These are phyloP conservation scores for Monosporascus sp. DNA, from an alignment of 2,329 filamentous ascomycete species.

Conservation along the genomic window DNA sequence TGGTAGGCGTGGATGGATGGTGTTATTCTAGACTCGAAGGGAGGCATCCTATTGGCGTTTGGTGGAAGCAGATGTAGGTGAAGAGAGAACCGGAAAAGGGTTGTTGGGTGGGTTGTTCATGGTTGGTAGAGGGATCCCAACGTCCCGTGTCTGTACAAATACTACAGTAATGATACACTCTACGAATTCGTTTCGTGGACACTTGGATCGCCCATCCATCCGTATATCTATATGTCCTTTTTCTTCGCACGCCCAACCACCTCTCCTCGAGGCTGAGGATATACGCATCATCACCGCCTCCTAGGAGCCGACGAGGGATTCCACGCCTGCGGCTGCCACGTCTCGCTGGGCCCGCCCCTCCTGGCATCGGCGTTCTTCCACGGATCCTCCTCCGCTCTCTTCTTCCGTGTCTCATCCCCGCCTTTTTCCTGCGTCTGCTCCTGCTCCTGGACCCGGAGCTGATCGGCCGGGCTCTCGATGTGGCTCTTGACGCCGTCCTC, in stretches of 20 bases:
- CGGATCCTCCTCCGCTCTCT: constrained; percentile 36
- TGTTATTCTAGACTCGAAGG: neutral
- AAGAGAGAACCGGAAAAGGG: too few species aligned
- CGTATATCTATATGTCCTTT: too few species aligned
- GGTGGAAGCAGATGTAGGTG: too few species aligned
- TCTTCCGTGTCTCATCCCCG: constrained; percentile 2
- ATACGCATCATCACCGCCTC: constrained; percentile 24
- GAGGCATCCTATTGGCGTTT: neutral
- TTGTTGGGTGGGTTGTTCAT: too few species aligned
- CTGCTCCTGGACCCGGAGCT: constrained; percentile 1
- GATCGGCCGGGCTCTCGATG: constrained; percentile 3
- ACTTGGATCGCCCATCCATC: too few species aligned
- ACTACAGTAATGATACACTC: neutral
- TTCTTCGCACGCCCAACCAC: too few species aligned
- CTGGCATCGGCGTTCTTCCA: constrained; percentile 46
- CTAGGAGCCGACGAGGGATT: constrained; percentile 35
- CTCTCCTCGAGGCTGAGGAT: neutral
- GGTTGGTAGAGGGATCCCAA: too few species aligned
- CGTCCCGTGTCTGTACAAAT: neutral
- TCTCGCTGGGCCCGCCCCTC: constrained; percentile 51
- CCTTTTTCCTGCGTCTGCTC: constrained; percentile 11
- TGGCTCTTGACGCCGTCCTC: constrained; percentile 2
- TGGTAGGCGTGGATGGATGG: neutral
- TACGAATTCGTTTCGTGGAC: too few species aligned
- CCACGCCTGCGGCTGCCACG: constrained; percentile 65